Evolutionary conservation across 257 asterid species (phyloP), one percentile per base, ranked within the genome.

Genomic region (Plantago ovata): DNA sequence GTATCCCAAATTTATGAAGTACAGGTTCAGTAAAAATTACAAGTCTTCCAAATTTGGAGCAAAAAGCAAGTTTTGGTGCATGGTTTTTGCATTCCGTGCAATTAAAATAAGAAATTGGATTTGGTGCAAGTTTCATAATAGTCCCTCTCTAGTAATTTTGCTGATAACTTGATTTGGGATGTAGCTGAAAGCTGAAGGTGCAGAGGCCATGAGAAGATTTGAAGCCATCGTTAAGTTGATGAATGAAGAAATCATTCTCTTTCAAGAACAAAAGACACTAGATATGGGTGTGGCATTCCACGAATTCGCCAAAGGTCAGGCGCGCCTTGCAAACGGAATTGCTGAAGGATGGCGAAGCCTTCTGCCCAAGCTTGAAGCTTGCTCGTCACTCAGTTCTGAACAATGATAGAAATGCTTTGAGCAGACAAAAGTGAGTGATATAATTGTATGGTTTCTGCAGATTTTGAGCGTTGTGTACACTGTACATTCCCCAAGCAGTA

Each of bases 291-390:
- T 86, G 33, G 96, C 96, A 21, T 93, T 93, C 66, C 96, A 93
- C 47, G 96, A 89, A 74, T 93, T 89, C 58, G 94, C 97, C 4
- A 70, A 84, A 71, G 99, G 97, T 60, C 99, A 93, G 49, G 94
- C 94, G 15, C 73, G 72, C 8, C 73, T 89, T 53, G 82, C 97
- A 11, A 86, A 74, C 53, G 70, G 85, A 38, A 81, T 93, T 1
- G 95, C 95, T 13, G 94, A 78, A 19, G 95, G 95, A 12, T 93
- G 99, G 99, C 81, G 92, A 54, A 84, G 95, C 71, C 92, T 93
- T 74, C 97, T 93, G 74, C 99, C 96, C 65, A 89, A 84, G 82
- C 88, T 93, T 7, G 96, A 84, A 71, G 81, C 90, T 53, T 79
- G 84, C 71, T 61, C 81, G n/a, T 6, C 36, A 28, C 36, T 13